Percentiles rank a stretch among this genome's conserved stretches.
These are phyloP conservation scores for Ilex paraguariensis DNA, from an alignment of 305 asterid genomes.

Conservation along the genomic window DNA sequence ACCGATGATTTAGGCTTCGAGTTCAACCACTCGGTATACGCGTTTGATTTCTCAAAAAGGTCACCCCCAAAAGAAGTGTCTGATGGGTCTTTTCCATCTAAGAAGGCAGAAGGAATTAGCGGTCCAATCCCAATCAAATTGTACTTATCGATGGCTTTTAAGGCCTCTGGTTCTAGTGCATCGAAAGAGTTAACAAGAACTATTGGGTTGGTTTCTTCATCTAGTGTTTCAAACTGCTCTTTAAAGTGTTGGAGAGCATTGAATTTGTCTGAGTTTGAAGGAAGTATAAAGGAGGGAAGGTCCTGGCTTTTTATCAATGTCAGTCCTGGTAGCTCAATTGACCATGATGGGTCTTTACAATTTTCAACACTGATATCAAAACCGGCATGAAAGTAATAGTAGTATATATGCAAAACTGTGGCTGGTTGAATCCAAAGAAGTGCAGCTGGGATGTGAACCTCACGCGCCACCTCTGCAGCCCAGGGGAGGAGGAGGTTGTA, in stretches of 20 bases:
- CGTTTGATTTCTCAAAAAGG: not conserved
- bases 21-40: constrained; percentile 14
- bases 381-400: not conserved
- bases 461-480: constrained; percentile 40
- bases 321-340: not conserved
- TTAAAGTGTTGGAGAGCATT: not conserved
- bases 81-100: too few relatives aligned
- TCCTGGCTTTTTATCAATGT: not conserved
- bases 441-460: constrained; percentile 26
- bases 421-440: constrained; percentile 63
- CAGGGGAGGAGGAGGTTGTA: constrained; percentile 39
- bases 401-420: constrained; percentile 32
- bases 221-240: too few relatives aligned
- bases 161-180: constrained; percentile 5
- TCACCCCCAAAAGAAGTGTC: too few relatives aligned
- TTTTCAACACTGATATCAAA: not conserved
- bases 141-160: constrained; percentile 2
- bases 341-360: not conserved
- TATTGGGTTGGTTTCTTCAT: too few relatives aligned
- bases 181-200: too few relatives aligned
- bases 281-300: not conserved
- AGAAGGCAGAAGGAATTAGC: constrained; percentile 11
- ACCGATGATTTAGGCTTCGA: constrained; percentile 3
- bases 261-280: not conserved
- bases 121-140: constrained; percentile 19